Base-by-base conservation (phyloP, 1,284 basidiomycete species). In the Sutorius eximius region DNA sequence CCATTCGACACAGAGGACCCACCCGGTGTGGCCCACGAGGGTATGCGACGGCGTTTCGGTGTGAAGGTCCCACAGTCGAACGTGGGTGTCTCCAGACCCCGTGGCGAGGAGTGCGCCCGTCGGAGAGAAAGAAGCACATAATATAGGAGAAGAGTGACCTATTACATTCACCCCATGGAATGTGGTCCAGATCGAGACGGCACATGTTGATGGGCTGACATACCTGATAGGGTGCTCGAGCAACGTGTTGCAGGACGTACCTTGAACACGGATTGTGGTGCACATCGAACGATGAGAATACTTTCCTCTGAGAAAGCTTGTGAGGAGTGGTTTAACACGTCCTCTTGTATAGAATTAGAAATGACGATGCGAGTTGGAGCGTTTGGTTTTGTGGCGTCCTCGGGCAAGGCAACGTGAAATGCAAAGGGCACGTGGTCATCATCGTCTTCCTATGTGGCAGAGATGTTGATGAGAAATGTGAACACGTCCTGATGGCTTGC, bases 1-100 rank as follows among this genome's bases (percentile, higher is more conserved):
- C 96, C 96, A 99, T 68, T 98, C 97, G 3, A 95, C 91, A 62
- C 94, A 97, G 1, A 99, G 79, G 1, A 99, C 93, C 95, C 95
- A 98, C 0, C 94, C 95, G 58, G 86, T 85, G 70, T 99, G 97
- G 0, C 96, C 96, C 0, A 82, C 75, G 12, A 99, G 80, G 10
- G 88, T 90, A 70, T 93, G 90, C 48, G 92, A 91, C 0, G 96
- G 96, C 11, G 86, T 90, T 74, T 99, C 97, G 0, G 92, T 95
- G 65, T 91, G 84, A 54, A 99, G 82, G 72, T 99, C 91, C 96
- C 96, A 99, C 34, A 99, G 73, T 9, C 96, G 83, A 13, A 91
- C 94, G 44, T 91, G 94, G 46, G 92, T 93, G 70, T 99, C 96
- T 3, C 96, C 96, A 0, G 94, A 93, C 4, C 96, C 96, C 0